Percentiles rank a stretch among this genome's conserved stretches.
phyloP scores from a whole-genome alignment of 2,329 filamentous ascomycete species.

The Fusarium illudens region DNA sequence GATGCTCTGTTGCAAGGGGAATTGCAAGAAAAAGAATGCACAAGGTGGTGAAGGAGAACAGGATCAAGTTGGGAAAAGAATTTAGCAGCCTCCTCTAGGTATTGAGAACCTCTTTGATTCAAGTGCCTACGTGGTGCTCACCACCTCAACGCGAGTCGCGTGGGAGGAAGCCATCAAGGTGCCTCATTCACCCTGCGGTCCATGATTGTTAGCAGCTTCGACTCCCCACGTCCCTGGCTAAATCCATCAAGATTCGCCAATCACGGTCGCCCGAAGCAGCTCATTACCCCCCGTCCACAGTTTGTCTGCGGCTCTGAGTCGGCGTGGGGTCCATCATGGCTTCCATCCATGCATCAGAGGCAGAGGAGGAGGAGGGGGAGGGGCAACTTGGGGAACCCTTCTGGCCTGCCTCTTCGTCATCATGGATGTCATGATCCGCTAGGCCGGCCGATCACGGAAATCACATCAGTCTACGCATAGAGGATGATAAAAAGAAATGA shows the following conservation, averaged over 20 bases:
- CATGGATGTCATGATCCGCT: constrained; percentile 6
- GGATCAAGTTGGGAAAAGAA: not conserved
- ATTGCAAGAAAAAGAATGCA: not conserved
- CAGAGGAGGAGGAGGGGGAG: constrained; percentile 10
- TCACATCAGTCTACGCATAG: not conserved
- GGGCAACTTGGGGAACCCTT: constrained; percentile 31
- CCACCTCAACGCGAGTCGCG: not conserved
- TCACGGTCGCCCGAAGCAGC: constrained; percentile 2
- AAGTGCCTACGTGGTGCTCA: constrained; percentile 3
- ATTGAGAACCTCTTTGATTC: constrained; percentile 22
- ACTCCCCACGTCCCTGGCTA: not conserved
- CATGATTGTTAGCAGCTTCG: not conserved
- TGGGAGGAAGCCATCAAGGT: constrained; percentile 32
- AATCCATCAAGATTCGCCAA: constrained; percentile 16
- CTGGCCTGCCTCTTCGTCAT: constrained; percentile 16
- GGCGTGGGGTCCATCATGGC: constrained; percentile 28
- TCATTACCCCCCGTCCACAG: not conserved
- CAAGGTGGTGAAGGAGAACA: not conserved
- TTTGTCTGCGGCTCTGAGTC: not conserved
- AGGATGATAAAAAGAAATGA: not conserved
- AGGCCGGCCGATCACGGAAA: not conserved
- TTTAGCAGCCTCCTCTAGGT: not conserved
- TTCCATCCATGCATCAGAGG: not conserved
- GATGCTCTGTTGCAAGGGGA: not conserved
- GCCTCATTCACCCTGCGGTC: not conserved